phyloP scores from a whole-genome alignment of 805 yeast genomes.

The Saccharomycopsis sp. region DNA sequence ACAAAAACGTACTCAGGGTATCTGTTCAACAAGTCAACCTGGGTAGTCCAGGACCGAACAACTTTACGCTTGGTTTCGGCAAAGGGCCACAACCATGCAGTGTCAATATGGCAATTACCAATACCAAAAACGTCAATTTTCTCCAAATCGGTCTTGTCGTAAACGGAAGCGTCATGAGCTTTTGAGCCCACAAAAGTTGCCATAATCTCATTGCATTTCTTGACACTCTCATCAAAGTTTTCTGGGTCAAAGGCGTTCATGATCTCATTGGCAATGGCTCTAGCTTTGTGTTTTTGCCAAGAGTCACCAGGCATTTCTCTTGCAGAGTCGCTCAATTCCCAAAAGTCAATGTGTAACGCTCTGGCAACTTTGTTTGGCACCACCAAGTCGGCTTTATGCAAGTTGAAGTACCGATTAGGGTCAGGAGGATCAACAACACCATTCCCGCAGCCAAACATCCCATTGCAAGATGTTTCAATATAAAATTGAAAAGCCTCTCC shows the following conservation, averaged over 20 bases:
- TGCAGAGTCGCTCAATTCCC: constrained; percentile 86
- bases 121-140: constrained; percentile 64
- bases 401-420: constrained; percentile 59
- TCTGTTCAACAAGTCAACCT: constrained; percentile 69
- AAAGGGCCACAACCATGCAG: constrained; percentile 99
- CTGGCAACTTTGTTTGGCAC: constrained; percentile 77
- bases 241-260: constrained; percentile 75
- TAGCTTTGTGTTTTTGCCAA: constrained; percentile 80
- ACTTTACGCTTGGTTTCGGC: constrained; percentile 91
- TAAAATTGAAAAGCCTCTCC: constrained; percentile 57
- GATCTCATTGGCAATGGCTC: constrained; percentile 68
- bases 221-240: constrained; percentile 46
- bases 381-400: constrained; percentile 66
- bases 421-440: constrained; percentile 61
- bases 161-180: constrained; percentile 59
- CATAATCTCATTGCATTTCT: constrained; percentile 59
- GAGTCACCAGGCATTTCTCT: constrained; percentile 67
- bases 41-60: constrained; percentile 93
- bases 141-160: constrained; percentile 27
- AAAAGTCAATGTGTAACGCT: constrained; percentile 68
- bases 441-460: constrained; percentile 77
- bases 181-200: constrained; percentile 53
- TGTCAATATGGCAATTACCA: constrained; percentile 95
- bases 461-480: constrained; percentile 86
- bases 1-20: constrained; percentile 92